Base-by-base conservation (phyloP, 257 asterid genomes). In the Salvia rosmarinus region DNA sequence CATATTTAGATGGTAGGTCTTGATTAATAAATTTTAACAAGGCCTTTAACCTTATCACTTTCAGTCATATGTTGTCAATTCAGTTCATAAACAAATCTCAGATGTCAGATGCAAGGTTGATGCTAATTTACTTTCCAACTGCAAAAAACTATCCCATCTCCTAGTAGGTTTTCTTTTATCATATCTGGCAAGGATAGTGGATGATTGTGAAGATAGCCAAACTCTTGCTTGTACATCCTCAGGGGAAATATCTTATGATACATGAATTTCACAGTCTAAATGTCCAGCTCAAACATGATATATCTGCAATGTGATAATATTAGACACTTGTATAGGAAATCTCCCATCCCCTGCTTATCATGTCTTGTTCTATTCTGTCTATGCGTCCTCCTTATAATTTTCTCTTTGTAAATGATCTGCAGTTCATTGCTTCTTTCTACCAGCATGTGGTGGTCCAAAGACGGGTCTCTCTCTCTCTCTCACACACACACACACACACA, bases 391-490 rank as follows among this genome's bases (percentile, higher is more conserved):
- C 77, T 75, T 43, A 73, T 63, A 40, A n/a, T 63, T 68, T 57
- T 51, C 47, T 55, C 56, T 75, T 43, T 68, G 68, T 57, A 47
- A 40, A 40, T 55, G 56, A 46, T 50, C 49, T 82, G 92, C 96
- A 92, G 98, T 92, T 92, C 76, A 88, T 86, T 83, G 96, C 98
- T 78, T 88, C 98, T 67, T 89, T 92, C 88, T 92, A 89, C 82
- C 98, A 92, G 72, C 98, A 92, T 44, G 94, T 88, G 86, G 96
- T 89, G 75, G 98, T 92, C 77, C 98, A 92, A 77, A 78, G 98
- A 84, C 89, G 96, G 89, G 98, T 92, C 78, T 60, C 74, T 54
- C 71, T 72, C 80, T 73, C 72, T 51, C 64, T 72, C 80, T 44
- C 61, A 73, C 72, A 37, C 64, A 17, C 47, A 5, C 65, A 11